phyloP scores from a whole-genome alignment of 2,329 filamentous ascomycete species.

The Ophiostoma perfectum region DNA sequence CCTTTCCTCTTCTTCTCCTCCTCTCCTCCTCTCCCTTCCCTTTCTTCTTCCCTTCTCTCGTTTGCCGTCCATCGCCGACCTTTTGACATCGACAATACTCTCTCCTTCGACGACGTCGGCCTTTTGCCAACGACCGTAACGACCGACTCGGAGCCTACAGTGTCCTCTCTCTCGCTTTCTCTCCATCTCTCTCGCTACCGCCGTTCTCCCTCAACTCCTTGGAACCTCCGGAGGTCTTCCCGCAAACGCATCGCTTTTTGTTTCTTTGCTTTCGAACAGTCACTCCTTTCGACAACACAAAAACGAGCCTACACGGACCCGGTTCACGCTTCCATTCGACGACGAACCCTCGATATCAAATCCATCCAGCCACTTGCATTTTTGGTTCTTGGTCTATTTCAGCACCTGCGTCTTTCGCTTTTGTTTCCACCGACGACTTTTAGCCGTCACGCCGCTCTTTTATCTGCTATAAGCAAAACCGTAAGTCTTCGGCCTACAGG shows the following conservation, averaged over 20 bases:
- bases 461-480: constrained; percentile 8
- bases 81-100: constrained; percentile 30
- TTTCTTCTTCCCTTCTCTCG: background rate
- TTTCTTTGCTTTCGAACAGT: constrained; percentile 7
- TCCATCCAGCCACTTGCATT: background rate
- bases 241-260: constrained; percentile 20
- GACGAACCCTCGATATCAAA: constrained; percentile 14
- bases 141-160: constrained; percentile 29
- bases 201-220: constrained; percentile 14
- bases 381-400: constrained; percentile 10
- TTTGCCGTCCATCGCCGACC: constrained; percentile 28
- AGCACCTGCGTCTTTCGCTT: background rate
- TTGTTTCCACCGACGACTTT: constrained; percentile 9
- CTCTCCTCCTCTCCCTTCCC: background rate
- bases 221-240: constrained; percentile 30
- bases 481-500: background rate
- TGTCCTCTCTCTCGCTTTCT: constrained; percentile 22
- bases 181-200: constrained; percentile 16
- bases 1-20: background rate
- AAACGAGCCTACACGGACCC: background rate
- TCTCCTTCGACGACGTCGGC: constrained; percentile 27
- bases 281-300: constrained; percentile 10
- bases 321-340: background rate
- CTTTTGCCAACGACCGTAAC: constrained; percentile 29
- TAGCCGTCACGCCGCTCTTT: constrained; percentile 14